Base-by-base conservation (phyloP, 148 eudicot genomes). In the Cornus florida region DNA sequence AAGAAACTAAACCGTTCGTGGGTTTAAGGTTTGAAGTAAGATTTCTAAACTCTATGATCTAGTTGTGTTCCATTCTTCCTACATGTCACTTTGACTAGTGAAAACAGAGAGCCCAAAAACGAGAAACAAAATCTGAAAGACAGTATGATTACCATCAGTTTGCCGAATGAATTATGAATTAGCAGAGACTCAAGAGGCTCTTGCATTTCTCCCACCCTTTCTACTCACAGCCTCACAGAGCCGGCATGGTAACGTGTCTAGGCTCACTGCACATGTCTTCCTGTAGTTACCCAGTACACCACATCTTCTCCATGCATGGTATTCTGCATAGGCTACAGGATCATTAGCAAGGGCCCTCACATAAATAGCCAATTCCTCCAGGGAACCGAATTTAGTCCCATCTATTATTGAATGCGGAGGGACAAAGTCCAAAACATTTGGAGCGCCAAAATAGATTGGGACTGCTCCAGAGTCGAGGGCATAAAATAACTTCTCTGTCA, bases 291-390 rank as follows among this genome's bases (percentile, higher is more conserved):
- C 98, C 71, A 91, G 75, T n/a, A 92, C 92, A 0, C 99, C 99
- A 59, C 99, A 96, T 79, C 99, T 84, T 85, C 99, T 95, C 99
- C 99, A 96, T 35, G 99, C 97, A 82, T 96, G 99, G 77, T 91
- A 96, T 80, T 93, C 99, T 9, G 91, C 92, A 84, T 96, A 96
- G 32, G 94, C 93, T 48, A 88, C 87, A 13, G 99, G 97, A 79
- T 96, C 92, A 76, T 89, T 85, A 59, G 97, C 97, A 62, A 96
- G 87, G 22, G 84, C 82, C 88, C 92, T 92, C 28, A 96, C 91
- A 69, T 89, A 93, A 53, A 81, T 69, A 33, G 97, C 98, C 53
- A 96, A 83, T 79, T 90, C 92, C 74, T 83, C 91, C 84, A 96
- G 66, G 3, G 99, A 93, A 41, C 84, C 68, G 74, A 92, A 96